Evolutionary conservation across 345 rosid genomes (phyloP).

Genomic region (Corchorus capsularis): DNA sequence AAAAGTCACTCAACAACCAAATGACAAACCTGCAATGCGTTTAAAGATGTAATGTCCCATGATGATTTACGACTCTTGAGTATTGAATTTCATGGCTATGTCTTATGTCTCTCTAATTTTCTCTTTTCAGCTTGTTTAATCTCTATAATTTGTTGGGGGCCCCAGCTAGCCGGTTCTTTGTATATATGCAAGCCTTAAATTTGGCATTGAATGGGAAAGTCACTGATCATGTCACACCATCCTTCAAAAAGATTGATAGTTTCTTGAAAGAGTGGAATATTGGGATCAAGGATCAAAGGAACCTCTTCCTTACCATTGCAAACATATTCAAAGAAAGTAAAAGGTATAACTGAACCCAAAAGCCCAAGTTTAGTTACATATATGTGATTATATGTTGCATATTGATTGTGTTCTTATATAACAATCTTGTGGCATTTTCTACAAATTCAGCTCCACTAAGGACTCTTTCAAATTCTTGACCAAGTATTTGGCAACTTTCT

Average conservation of each 20-base stretch:
- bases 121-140: constrained; percentile 74
- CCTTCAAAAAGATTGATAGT: constrained; percentile 76
- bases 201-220: constrained; percentile 81
- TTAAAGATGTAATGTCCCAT: constrained; percentile 69
- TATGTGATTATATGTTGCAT: neutral
- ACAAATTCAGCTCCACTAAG: constrained; percentile 58
- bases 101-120: constrained; percentile 24
- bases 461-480: constrained; percentile 77
- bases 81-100: constrained; percentile 1
- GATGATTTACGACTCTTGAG: constrained; percentile 6
- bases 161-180: constrained; percentile 66
- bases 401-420: neutral
- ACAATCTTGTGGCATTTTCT: constrained; percentile 5
- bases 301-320: constrained; percentile 70
- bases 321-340: constrained; percentile 73
- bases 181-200: constrained; percentile 74
- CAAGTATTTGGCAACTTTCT: constrained; percentile 84
- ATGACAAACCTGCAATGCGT: constrained; percentile 83
- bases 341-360: constrained; percentile 45
- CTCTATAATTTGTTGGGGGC: constrained; percentile 83
- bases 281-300: constrained; percentile 76
- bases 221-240: constrained; percentile 64
- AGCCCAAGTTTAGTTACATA: neutral
- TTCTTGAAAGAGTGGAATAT: constrained; percentile 97
- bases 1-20: constrained; percentile 79